Percentiles rank a stretch among this genome's conserved stretches.
Evolutionary conservation across 192 early-diverging fungal species (phyloP).

Genomic region (Entomortierella beljakovae): DNA sequence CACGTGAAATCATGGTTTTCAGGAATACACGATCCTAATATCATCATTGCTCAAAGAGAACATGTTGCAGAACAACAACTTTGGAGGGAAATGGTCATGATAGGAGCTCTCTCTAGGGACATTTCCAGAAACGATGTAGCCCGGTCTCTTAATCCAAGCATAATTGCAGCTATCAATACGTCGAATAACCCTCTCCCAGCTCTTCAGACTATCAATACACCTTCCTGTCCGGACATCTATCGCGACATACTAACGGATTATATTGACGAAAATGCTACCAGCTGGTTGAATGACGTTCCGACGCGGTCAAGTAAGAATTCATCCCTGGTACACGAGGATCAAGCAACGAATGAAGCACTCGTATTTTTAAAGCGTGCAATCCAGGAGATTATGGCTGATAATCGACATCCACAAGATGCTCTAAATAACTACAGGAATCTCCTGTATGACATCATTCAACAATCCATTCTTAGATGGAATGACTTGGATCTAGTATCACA

Average conservation of each 20-base stretch:
- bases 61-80: slow-evolving; percentile 6
- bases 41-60: background rate
- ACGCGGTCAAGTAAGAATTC: background rate
- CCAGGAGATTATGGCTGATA: slow-evolving; percentile 25
- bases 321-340: background rate
- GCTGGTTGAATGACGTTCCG: background rate
- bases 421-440: slow-evolving; percentile 13
- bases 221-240: background rate
- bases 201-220: background rate
- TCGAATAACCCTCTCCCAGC: background rate
- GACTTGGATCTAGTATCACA: slow-evolving; percentile 31
- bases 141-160: slow-evolving; percentile 10
- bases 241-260: slow-evolving; percentile 22
- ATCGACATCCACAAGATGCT: background rate
- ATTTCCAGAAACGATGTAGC: slow-evolving; percentile 18
- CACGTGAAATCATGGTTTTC: slow-evolving; percentile 14
- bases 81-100: slow-evolving; percentile 43
- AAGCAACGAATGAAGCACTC: slow-evolving; percentile 1
- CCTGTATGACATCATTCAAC: slow-evolving; percentile 19
- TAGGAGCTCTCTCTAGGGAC: slow-evolving; percentile 15
- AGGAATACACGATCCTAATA: background rate
- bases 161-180: background rate
- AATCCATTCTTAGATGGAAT: slow-evolving; percentile 6
- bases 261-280: slow-evolving; percentile 5
- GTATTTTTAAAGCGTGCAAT: slow-evolving; percentile 7